Conservation (phyloP, 331 rosid genomes). For the Pyracantha coccinea region DNA sequence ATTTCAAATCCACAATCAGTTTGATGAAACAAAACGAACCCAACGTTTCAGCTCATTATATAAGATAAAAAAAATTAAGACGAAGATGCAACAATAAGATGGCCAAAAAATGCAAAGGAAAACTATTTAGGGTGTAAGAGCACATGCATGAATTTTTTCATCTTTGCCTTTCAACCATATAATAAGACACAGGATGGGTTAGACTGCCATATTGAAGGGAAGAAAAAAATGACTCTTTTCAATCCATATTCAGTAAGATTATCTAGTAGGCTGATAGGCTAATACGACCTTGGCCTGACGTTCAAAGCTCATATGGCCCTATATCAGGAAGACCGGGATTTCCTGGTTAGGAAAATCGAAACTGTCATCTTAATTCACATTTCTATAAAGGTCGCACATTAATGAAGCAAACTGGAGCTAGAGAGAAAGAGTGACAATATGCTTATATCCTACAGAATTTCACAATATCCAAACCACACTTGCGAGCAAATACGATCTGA, state of each 20-base stretch:
- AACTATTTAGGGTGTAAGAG: neutral
- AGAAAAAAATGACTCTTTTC: neutral
- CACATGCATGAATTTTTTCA: neutral
- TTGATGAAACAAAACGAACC: neutral
- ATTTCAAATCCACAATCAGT: neutral
- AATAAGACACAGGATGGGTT: neutral
- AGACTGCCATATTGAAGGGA: neutral
- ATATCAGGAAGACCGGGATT: neutral
- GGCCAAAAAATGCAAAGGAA: neutral
- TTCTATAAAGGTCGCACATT: neutral
- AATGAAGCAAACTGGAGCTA: neutral
- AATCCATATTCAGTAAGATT: neutral
- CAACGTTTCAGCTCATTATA: neutral
- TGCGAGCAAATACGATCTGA: neutral
- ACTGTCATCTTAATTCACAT: neutral
- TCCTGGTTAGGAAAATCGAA: neutral
- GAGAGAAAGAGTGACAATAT: neutral
- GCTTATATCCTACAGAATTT: neutral
- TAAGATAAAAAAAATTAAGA: neutral
- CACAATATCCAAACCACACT: neutral
- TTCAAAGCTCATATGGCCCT: neutral
- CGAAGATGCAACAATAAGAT: neutral
- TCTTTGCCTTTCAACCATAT: neutral
- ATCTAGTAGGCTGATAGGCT: neutral
- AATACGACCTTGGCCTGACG: neutral